Base-by-base conservation (phyloP, 768 basidiomycete species). In the Lyophyllum shimeji region DNA sequence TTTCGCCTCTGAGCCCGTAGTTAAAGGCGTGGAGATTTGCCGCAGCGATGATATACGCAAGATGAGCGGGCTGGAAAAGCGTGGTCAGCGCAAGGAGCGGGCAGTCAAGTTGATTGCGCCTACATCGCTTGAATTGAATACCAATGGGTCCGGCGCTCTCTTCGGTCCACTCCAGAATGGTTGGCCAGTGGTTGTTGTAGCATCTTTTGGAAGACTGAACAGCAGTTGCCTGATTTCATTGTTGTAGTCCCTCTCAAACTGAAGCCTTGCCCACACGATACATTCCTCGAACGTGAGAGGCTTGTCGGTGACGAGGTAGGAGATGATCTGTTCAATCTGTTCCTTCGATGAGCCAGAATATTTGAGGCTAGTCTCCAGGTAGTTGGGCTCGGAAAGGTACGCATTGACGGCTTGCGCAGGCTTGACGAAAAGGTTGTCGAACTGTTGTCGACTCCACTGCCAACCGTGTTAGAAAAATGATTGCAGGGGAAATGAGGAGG, bases 111-210 rank as follows among this genome's bases (percentile, higher is more conserved):
- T 50, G 4, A 20, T 60, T 9, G 39, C 40, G 50, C 90, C 71
- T 66, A 98, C 96, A 66, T 98, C 87, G 61, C 80, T 87, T 9
- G 92, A 83, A 72, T 95, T 80, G 74, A 98, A 99, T 5, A 77
- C 77, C 60, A 99, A 76, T 24, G 96, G 79, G 47, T 98, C 94
- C 12, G 97, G 97, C 7, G 95, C 96, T 57, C 97, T 85, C 78
- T 99, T 99, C 2, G 97, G 97, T 18, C 95, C 94, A 63, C 93
- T 95, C 97, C 97, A 99, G 82, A 99, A 99, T 11, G 95, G 95
- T 63, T 94, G 92, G 5, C 97, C 97, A 18, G 86, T 89, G 65
- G 84, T 93, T 7, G 95, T 95, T 46, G 90, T 75, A 37, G 90
- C 89, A 69, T 99, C 97, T 71, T 95, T 96, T 11, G 97, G 97